These are phyloP conservation scores for Cucumis melo DNA, from an alignment of 306 rosid species.

Conservation along the genomic window DNA sequence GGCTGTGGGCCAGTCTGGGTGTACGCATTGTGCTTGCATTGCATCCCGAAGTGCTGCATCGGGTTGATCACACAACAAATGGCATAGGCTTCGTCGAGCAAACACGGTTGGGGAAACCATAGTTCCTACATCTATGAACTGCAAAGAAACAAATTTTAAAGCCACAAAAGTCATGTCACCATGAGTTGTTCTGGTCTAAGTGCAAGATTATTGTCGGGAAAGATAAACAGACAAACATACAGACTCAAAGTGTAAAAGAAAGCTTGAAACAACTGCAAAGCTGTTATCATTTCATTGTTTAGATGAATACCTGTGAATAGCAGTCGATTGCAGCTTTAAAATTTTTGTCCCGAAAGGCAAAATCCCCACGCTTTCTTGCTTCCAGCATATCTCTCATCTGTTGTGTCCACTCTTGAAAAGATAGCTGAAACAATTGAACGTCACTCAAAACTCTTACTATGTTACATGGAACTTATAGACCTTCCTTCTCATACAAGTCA, in stretches of 20 bases:
- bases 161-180: background rate
- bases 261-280: background rate
- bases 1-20: constrained; percentile 94
- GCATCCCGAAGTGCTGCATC: constrained; percentile 96
- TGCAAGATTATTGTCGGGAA: background rate
- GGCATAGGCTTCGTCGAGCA: constrained; percentile 89
- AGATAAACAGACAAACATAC: background rate
- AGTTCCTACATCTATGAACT: constrained; percentile 88
- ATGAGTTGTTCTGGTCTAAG: background rate
- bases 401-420: constrained; percentile 99
- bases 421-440: constrained; percentile 38
- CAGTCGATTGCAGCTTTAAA: constrained; percentile 77
- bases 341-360: constrained; percentile 85
- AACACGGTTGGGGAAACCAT: constrained; percentile 94
- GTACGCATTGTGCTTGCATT: constrained; percentile 91
- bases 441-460: constrained; percentile 11
- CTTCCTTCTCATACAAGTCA: background rate
- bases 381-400: constrained; percentile 95
- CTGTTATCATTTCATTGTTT: background rate
- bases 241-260: background rate
- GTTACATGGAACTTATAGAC: background rate
- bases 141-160: constrained; percentile 8
- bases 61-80: constrained; percentile 77
- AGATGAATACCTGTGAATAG: constrained; percentile 70
- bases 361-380: constrained; percentile 92